Evolutionary conservation across 2,329 filamentous ascomycete species (phyloP).

Genomic region (Coleophoma eucalyptorum): DNA sequence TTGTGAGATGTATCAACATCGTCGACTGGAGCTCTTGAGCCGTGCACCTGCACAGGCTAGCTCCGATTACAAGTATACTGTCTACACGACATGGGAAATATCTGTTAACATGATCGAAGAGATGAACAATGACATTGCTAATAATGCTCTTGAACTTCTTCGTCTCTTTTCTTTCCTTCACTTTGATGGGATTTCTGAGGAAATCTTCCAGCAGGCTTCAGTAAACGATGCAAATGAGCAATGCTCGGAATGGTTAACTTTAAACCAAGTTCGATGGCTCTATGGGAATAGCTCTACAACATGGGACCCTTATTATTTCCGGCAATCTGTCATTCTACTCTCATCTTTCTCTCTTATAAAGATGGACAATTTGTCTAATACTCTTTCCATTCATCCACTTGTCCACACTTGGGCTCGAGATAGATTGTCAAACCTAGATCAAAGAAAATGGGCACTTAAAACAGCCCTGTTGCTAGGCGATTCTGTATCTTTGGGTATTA

Average conservation of each 20-base stretch:
- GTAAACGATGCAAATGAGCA: neutral
- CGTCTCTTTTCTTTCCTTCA: constrained; percentile 6
- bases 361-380: neutral
- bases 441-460: too few relatives aligned
- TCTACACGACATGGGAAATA: constrained; percentile 14
- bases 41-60: constrained; percentile 3
- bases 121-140: neutral
- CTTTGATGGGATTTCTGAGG: constrained; percentile 3
- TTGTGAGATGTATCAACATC: constrained; percentile 3
- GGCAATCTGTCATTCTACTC: constrained; percentile 2
- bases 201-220: constrained; percentile 4
- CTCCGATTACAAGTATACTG: constrained; percentile 8
- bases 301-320: neutral
- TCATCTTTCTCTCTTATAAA: constrained; percentile 9
- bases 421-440: too few relatives aligned
- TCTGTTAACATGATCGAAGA: constrained; percentile 5
- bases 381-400: constrained; percentile 13
- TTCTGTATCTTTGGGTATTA: too few relatives aligned
- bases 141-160: constrained; percentile 9
- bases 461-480: too few relatives aligned
- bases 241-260: too few relatives aligned
- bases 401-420: constrained; percentile 11
- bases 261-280: too few relatives aligned
- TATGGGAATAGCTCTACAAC: too few relatives aligned
- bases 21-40: constrained; percentile 3